These are phyloP conservation scores for Triticum aestivum DNA, from an alignment of 176 grass and related monocot species.

Conservation along the genomic window IWGSC_CS_RefSeq_v2.1 NC_057798.1:795213371-795213870, in stretches of 20 bases:
- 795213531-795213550: not conserved
- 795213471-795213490: not conserved
- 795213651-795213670: not conserved
- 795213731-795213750: conserved; percentile 38
- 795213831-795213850: conserved; percentile 53
- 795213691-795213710: not conserved
- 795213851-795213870: conserved; percentile 38
- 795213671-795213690: conserved; percentile 1
- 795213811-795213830: conserved; percentile 48
- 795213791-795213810: conserved; percentile 30
- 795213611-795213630: not conserved
- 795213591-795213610: not conserved
- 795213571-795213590: not conserved
- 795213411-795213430: not conserved
- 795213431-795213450: not conserved
- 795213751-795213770: conserved; percentile 36
- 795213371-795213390: not conserved
- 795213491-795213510: not conserved
- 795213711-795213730: conserved; percentile 62
- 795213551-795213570: not conserved
- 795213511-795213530: not conserved
- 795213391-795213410: not conserved
- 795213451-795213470: not conserved
- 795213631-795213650: not conserved
- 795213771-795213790: conserved; percentile 46